These are phyloP conservation scores for Inga laurina DNA, from an alignment of 306 rosid genomes.

Conservation along the genomic window DNA sequence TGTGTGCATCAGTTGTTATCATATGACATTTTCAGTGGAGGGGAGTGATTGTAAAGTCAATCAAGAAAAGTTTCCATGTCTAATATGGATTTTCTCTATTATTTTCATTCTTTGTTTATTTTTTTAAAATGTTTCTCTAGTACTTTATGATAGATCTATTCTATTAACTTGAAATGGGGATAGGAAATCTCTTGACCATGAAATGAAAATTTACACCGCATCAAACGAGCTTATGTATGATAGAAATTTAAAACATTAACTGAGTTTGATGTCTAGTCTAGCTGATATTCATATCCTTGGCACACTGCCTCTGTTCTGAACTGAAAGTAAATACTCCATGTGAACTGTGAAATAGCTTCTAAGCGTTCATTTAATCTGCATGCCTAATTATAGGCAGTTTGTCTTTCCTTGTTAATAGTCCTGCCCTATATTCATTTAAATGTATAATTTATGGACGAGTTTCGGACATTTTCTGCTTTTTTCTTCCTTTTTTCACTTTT, in stretches of 20 bases:
- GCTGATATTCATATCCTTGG: constrained; percentile 10
- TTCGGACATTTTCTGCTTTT: background rate
- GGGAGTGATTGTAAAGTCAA: constrained; percentile 4
- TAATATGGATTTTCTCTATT: background rate
- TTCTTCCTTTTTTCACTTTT: constrained; percentile 1
- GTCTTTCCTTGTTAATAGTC: background rate
- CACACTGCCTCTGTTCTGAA: constrained; percentile 3
- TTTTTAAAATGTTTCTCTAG: background rate
- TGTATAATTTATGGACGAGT: constrained; percentile 1
- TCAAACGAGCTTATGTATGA: background rate
- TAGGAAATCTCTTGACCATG: background rate
- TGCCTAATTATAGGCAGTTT: constrained; percentile 2
- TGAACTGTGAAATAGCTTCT: background rate
- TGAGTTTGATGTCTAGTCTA: constrained; percentile 10
- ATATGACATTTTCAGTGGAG: background rate
- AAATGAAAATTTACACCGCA: background rate
- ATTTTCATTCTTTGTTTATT: background rate
- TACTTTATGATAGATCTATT: constrained; percentile 5
- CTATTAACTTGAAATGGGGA: background rate
- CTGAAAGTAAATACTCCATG: background rate
- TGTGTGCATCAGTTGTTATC: constrained; percentile 4
- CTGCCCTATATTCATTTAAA: background rate
- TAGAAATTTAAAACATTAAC: constrained; percentile 11
- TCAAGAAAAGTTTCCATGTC: constrained; percentile 24
- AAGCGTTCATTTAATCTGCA: background rate